Conservation (phyloP, 1,284 basidiomycete species). For the Peniophora sp. region DNA sequence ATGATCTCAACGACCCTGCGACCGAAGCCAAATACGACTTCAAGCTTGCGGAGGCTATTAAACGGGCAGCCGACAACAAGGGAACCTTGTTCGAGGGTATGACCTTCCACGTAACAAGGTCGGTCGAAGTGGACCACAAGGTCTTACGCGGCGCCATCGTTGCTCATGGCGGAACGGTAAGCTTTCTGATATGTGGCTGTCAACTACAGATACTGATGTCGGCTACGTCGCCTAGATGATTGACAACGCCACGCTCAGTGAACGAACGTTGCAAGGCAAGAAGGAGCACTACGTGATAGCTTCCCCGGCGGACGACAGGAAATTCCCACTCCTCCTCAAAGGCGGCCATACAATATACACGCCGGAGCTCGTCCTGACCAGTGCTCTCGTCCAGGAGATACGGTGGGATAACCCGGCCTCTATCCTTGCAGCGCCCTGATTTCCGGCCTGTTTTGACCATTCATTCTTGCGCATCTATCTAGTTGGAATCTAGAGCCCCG, state of each 20-base stretch:
- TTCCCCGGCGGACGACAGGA: slow-evolving; percentile 45
- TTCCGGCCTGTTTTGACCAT: too few species aligned
- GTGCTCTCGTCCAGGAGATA: slow-evolving; percentile 55
- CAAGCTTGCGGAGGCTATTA: slow-evolving; percentile 50
- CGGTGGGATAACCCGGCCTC: slow-evolving; percentile 42
- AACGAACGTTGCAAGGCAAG: slow-evolving; percentile 44
- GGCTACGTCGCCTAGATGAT: slow-evolving; percentile 28
- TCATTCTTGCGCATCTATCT: too few species aligned
- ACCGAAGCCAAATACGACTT: slow-evolving; percentile 61
- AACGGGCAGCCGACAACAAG: slow-evolving; percentile 40
- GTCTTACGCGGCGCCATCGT: slow-evolving; percentile 58
- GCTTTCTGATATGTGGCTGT: slow-evolving; percentile 10
- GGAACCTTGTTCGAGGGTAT: slow-evolving; percentile 53
- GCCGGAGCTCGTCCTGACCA: slow-evolving; percentile 56
- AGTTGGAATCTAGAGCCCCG: too few species aligned
- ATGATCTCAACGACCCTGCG: slow-evolving; percentile 46
- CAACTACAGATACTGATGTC: slow-evolving; percentile 1
- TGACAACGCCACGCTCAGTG: slow-evolving; percentile 33
- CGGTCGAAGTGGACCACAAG: slow-evolving; percentile 44
- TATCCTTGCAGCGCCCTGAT: not conserved
- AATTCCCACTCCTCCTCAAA: slow-evolving; percentile 51
- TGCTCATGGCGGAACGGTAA: slow-evolving; percentile 62
- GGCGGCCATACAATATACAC: slow-evolving; percentile 53
- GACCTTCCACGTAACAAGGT: slow-evolving; percentile 68
- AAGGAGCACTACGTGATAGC: slow-evolving; percentile 53